phyloP scores from a whole-genome alignment of 2,329 filamentous ascomycete species.

The Sclerotinia nivalis region DNA sequence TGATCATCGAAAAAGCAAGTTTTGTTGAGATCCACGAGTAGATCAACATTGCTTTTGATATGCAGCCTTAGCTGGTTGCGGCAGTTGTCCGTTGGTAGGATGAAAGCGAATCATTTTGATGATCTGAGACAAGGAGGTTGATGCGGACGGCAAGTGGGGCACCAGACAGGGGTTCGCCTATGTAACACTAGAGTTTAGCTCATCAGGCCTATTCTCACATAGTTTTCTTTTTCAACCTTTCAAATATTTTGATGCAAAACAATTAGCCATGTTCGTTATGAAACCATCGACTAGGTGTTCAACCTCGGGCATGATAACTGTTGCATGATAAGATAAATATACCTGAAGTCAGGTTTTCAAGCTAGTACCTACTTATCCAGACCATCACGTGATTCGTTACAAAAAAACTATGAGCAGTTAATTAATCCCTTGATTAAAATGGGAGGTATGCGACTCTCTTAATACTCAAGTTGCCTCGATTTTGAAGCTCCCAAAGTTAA shows the following conservation, averaged over 20 bases:
- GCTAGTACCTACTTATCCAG: neutral
- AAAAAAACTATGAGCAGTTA: neutral
- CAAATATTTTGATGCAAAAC: neutral
- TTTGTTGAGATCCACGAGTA: constrained; percentile 1
- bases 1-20: constrained; percentile 8
- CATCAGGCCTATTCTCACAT: neutral
- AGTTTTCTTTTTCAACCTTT: neutral
- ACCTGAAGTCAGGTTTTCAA: neutral
- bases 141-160: neutral
- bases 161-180: neutral
- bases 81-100: constrained; percentile 1
- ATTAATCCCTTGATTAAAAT: neutral
- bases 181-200: neutral
- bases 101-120: constrained; percentile 7
- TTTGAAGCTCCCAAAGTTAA: neutral
- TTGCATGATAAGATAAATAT: neutral
- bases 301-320: neutral
- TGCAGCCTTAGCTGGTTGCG: neutral
- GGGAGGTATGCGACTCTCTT: neutral
- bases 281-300: neutral
- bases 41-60: constrained; percentile 9
- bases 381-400: neutral
- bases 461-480: neutral
- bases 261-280: neutral
- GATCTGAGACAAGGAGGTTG: constrained; percentile 7